Percentiles rank a stretch among this genome's conserved stretches.
These are phyloP conservation scores for Pleurotus pulmonarius DNA, from an alignment of 768 basidiomycete species.

Conservation along the genomic window DNA sequence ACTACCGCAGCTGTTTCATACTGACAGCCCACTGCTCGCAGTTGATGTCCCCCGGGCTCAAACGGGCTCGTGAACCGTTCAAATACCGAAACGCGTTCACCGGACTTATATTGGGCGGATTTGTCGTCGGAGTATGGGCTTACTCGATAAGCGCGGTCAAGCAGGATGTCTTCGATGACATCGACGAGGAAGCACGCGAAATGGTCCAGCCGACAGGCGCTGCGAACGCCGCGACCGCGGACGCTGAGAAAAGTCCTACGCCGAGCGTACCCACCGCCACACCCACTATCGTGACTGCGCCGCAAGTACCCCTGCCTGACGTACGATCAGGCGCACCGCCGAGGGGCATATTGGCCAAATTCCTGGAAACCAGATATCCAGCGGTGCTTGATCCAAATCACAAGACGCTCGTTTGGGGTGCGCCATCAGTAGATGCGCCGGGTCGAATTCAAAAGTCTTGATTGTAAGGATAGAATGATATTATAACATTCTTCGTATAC, in stretches of 20 bases:
- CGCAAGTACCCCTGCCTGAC: background rate
- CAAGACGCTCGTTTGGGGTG: slow-evolving; percentile 71
- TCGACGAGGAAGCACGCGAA: slow-evolving; percentile 72
- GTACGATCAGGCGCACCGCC: slow-evolving; percentile 9
- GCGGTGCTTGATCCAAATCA: slow-evolving; percentile 52
- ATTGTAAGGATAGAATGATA: background rate
- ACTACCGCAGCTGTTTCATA: background rate
- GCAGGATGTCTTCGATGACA: slow-evolving; percentile 88
- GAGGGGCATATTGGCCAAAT: slow-evolving; percentile 42
- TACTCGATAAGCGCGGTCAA: slow-evolving; percentile 94
- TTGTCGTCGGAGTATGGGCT: slow-evolving; percentile 80
- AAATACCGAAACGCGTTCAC: slow-evolving; percentile 75
- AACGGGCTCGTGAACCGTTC: slow-evolving; percentile 86
- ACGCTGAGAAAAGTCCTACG: slow-evolving; percentile 21
- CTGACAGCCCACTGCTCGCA: slow-evolving; percentile 21
- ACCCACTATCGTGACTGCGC: slow-evolving; percentile 4
- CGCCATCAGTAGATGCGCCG: slow-evolving; percentile 33
- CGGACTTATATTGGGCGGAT: slow-evolving; percentile 65
- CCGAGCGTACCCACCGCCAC: slow-evolving; percentile 15
- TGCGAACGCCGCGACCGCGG: slow-evolving; percentile 21
- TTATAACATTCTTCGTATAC: background rate
- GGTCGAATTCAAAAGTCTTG: background rate
- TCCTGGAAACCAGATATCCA: slow-evolving; percentile 44
- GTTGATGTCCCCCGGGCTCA: slow-evolving; percentile 84
- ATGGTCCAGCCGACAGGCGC: slow-evolving; percentile 33